Evolutionary conservation across 208 protist species (phyloP), one percentile per base, ranked within the genome.

Genomic region (Trypanosoma avium): DNA sequence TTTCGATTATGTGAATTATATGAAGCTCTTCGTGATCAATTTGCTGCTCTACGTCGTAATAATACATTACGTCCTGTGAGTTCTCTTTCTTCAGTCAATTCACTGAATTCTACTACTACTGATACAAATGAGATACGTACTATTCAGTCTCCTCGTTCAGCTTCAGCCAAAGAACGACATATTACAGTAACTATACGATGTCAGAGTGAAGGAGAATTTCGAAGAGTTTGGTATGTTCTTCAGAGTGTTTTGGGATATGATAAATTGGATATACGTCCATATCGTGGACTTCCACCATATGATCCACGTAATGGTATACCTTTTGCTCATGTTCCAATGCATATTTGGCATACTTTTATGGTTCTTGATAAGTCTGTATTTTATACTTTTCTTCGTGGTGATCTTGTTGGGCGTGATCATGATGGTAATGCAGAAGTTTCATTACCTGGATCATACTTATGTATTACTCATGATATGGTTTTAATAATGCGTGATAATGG

Each of bases 231-330:
- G 56, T 90, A 81, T 52, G 75, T 87, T 0, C 67, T 90, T 59
- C 72, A 87, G 64, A 77, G 70, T 0, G 84, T 90, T 56, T 61
- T 90, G 12, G 84, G 84, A 27, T 90, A 86, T 61, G 84, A 90
- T 66, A 86, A 83, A 67, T 65, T 90, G 13, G 61, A 53, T 38
- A 53, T 66, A 19, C 77, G 84, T 8, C 84, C 84, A 29, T 82
- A 81, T 48, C 70, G 75, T 26, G 84, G 84, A 4, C 74, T 90
- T 15, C 84, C 84, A 1, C 84, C 84, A 29, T 88, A 86, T 65
- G 84, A 90, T 66, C 84, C 84, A 21, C 77, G 84, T 38, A 90
- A 90, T 67, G 79, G 81, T 24, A 59, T 90, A 49, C 74, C 80
- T 40, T 87, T 88, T 62, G 55, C 77, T 9, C 64, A 73, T 32